A percentile compares a stretch with the other conserved stretches of the same genome.
Conservation (phyloP, 208 protist genomes). For the Trypanosoma cruzi region DNA sequence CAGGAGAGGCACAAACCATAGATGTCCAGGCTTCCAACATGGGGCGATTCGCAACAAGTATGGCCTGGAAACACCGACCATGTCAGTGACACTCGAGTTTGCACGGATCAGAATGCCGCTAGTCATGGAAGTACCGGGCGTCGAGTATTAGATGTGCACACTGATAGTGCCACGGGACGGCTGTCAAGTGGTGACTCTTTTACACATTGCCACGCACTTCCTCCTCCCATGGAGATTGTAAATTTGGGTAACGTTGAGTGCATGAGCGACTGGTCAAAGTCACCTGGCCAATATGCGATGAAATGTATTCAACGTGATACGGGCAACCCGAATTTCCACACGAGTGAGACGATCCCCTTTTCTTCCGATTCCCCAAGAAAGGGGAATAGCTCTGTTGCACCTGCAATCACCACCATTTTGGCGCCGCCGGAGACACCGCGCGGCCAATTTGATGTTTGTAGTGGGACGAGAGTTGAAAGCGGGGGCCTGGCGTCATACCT, state of each 20-base stretch:
- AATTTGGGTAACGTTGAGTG: not conserved
- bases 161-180: not conserved
- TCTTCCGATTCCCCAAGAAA: slow-evolving; percentile 22
- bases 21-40: not conserved
- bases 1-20: too few species aligned
- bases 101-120: not conserved
- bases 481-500: slow-evolving; percentile 37
- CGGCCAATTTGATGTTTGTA: slow-evolving; percentile 3
- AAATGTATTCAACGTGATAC: not conserved
- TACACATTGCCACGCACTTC: not conserved
- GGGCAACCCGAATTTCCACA: not conserved
- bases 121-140: not conserved
- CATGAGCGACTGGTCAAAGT: not conserved
- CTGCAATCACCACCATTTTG: not conserved
- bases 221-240: not conserved
- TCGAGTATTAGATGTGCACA: not conserved
- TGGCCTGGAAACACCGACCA: not conserved
- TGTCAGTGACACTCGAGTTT: too few species aligned
- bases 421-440: not conserved
- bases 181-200: not conserved
- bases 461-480: not conserved
- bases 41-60: not conserved
- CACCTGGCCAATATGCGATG: not conserved
- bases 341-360: slow-evolving; percentile 15
- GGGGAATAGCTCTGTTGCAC: not conserved